Conservation (phyloP, 768 basidiomycete species). For the Suillus luteus region DNA sequence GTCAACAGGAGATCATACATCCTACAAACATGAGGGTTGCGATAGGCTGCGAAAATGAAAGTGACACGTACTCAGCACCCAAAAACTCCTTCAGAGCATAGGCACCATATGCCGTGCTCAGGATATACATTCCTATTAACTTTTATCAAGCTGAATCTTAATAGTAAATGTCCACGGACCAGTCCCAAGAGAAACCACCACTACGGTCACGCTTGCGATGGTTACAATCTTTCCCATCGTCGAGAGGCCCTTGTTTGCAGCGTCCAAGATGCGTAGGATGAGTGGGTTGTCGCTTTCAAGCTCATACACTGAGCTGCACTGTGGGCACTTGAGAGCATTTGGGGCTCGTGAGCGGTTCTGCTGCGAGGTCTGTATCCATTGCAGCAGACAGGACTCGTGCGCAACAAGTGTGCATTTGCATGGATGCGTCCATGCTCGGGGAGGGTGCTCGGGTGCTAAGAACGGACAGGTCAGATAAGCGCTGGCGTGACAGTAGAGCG, state of each 20-base stretch:
- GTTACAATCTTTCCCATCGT: conserved; percentile 54
- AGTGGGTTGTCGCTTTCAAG: conserved; percentile 64
- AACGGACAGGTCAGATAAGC: conserved; percentile 11
- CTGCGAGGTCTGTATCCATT: conserved; percentile 78
- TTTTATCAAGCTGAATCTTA: conserved; percentile 34
- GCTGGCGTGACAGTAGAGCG: background rate
- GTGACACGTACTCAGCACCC: conserved; percentile 57
- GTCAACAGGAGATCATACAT: conserved; percentile 68
- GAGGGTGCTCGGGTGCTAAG: conserved; percentile 48
- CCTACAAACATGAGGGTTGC: conserved; percentile 29
- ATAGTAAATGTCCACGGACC: conserved; percentile 45
- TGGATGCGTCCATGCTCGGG: conserved; percentile 73
- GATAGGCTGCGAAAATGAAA: background rate
- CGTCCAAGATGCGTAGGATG: conserved; percentile 50
- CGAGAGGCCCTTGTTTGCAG: conserved; percentile 52
- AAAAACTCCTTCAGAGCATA: conserved; percentile 71
- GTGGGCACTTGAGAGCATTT: conserved; percentile 80
- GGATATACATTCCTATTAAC: conserved; percentile 43
- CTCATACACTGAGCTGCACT: conserved; percentile 69
- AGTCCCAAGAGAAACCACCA: conserved; percentile 58
- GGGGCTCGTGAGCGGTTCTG: conserved; percentile 49
- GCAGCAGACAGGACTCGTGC: conserved; percentile 76
- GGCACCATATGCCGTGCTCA: conserved; percentile 69
- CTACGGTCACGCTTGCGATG: conserved; percentile 47
- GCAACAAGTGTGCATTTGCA: conserved; percentile 81